Conservation (phyloP, 495 filamentous ascomycete species). For the Penicillium tannophilum region DNA sequence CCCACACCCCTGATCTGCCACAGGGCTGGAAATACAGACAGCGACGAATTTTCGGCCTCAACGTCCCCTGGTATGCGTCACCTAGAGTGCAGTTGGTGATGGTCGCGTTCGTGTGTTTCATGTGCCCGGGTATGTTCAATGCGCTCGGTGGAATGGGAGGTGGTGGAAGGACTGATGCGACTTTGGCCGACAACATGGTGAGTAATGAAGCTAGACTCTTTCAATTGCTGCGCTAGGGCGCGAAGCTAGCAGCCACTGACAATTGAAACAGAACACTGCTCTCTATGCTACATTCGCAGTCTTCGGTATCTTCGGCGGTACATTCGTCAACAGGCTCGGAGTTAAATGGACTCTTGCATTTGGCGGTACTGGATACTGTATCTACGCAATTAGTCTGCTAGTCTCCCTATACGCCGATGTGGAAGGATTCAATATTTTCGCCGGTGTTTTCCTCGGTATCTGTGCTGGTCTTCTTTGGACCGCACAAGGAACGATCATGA, state of each 20-base stretch:
- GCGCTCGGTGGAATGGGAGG: conserved; percentile 56
- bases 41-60: background rate
- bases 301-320: conserved; percentile 51
- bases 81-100: conserved; percentile 51
- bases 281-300: conserved; percentile 58
- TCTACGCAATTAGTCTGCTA: conserved; percentile 43
- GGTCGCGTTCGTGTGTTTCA: conserved; percentile 66
- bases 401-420: conserved; percentile 71
- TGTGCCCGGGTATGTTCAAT: conserved; percentile 81
- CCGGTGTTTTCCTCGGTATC: conserved; percentile 45
- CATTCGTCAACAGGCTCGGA: conserved; percentile 43
- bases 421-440: conserved; percentile 69
- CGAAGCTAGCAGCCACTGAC: background rate
- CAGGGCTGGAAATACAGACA: conserved; percentile 10
- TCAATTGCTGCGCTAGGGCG: background rate
- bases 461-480: conserved; percentile 50
- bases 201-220: background rate
- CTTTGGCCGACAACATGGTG: conserved; percentile 38
- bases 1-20: conserved; percentile 1
- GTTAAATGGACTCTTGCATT: conserved; percentile 39
- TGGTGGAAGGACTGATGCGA: conserved; percentile 45
- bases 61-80: conserved; percentile 62
- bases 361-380: conserved; percentile 43
- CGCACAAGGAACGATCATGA: conserved; percentile 54
- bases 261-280: conserved; percentile 44